Conservation (phyloP, 2,329 filamentous ascomycete species). For the Ophiostoma sp. region DNA sequence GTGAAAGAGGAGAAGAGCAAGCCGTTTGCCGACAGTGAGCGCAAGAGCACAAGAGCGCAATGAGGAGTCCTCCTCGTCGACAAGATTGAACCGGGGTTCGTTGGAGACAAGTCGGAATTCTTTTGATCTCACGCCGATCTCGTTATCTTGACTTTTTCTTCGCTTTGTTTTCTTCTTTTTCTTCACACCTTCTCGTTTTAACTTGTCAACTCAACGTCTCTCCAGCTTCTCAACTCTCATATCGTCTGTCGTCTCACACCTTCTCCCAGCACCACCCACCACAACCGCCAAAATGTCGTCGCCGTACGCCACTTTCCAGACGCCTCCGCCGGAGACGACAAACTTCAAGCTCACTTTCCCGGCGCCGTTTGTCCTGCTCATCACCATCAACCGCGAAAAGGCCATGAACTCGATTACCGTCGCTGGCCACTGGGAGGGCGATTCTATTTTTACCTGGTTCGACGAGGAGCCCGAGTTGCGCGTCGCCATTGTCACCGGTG, state of each 20-base stretch:
- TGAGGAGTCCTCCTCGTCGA: neutral
- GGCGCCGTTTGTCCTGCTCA: conserved; percentile 48
- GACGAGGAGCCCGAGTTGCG: conserved; percentile 51
- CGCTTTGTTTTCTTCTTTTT: neutral
- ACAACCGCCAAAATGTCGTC: conserved; percentile 6
- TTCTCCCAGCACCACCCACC: neutral
- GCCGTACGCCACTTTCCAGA: conserved; percentile 7
- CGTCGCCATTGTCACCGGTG: conserved; percentile 53
- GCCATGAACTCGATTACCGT: conserved; percentile 49
- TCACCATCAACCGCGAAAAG: conserved; percentile 53
- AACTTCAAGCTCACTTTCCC: conserved; percentile 40
- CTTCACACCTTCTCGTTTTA: neutral
- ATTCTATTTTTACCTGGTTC: conserved; percentile 53
- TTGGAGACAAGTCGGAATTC: neutral
- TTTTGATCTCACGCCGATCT: neutral
- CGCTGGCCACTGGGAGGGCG: conserved; percentile 50
- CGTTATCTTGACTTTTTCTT: neutral
- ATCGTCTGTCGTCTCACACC: too few relatives aligned
- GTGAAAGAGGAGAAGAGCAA: neutral
- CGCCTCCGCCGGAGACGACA: conserved; percentile 8
- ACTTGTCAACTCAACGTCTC: neutral
- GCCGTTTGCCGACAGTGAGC: neutral
- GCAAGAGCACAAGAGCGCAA: neutral
- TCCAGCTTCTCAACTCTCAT: neutral
- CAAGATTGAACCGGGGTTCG: neutral